Percentiles rank a stretch among this genome's conserved stretches.
Conservation (phyloP, 1,284 basidiomycete genomes). For the Ganoderma multipileum region DNA sequence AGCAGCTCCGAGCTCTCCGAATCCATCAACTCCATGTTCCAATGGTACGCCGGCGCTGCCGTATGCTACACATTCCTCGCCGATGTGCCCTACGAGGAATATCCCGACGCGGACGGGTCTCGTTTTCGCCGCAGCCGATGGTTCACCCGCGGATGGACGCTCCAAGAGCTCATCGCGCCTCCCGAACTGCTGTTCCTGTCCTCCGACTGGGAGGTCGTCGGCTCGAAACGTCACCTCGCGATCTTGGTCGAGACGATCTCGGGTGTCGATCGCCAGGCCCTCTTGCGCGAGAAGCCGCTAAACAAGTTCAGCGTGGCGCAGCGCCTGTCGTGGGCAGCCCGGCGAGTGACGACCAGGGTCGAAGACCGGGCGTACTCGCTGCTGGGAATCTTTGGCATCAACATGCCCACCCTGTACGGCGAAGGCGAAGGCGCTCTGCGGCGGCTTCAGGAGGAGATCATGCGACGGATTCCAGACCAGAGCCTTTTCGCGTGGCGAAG, state of each 20-base stretch:
- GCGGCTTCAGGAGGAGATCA: conserved; percentile 12
- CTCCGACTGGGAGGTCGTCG: conserved; percentile 1
- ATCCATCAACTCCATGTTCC: neutral
- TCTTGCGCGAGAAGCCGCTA: neutral
- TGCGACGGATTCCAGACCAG: conserved; percentile 1
- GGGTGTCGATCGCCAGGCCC: neutral
- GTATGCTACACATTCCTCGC: neutral
- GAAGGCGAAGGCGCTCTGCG: conserved; percentile 5
- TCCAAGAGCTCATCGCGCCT: conserved; percentile 18
- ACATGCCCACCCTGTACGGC: conserved; percentile 10
- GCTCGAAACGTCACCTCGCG: conserved; percentile 11
- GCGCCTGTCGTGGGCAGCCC: conserved; percentile 17
- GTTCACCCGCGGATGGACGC: conserved; percentile 8
- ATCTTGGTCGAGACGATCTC: conserved; percentile 1
- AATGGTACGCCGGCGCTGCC: neutral
- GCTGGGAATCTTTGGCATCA: conserved; percentile 7
- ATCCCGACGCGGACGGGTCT: neutral
- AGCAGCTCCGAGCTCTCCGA: neutral
- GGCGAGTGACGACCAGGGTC: conserved; percentile 8
- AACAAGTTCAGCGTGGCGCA: conserved; percentile 6
- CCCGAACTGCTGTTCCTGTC: conserved; percentile 12
- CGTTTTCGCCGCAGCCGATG: conserved; percentile 1
- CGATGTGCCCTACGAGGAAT: neutral
- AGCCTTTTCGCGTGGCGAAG: conserved; percentile 10
- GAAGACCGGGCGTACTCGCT: conserved; percentile 11